These are phyloP conservation scores for Paxillus rubicundulus DNA, from an alignment of 768 basidiomycete species.

Conservation along the genomic window DNA sequence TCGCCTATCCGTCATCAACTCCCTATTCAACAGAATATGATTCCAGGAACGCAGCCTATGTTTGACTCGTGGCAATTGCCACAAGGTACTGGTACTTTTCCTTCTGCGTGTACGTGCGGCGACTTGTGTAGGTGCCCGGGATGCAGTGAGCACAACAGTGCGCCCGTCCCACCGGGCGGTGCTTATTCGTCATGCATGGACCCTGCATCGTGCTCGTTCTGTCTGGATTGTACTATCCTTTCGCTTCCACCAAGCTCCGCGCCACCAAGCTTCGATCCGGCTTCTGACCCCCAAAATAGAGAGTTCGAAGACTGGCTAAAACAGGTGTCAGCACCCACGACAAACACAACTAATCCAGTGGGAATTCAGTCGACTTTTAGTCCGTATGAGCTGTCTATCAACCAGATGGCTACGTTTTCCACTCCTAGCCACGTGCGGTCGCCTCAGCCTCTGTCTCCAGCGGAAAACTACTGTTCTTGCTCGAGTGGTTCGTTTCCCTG, in stretches of 20 bases:
- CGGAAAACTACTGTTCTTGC: constrained; percentile 33
- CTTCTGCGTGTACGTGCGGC: constrained; percentile 61
- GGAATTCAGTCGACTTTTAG: constrained; percentile 26
- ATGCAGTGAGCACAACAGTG: constrained; percentile 52
- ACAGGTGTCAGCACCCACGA: constrained; percentile 37
- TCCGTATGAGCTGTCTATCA: constrained; percentile 28
- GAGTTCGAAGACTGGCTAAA: constrained; percentile 66
- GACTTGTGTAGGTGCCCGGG: constrained; percentile 63
- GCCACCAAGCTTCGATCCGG: constrained; percentile 40
- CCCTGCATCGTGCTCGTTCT: constrained; percentile 43
- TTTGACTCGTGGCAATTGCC: constrained; percentile 26
- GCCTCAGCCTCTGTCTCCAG: constrained; percentile 16
- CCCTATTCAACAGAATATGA: constrained; percentile 26
- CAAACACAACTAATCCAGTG: constrained; percentile 9
- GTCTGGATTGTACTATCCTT: constrained; percentile 63
- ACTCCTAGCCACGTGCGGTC: constrained; percentile 7
- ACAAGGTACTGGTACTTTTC: constrained; percentile 32
- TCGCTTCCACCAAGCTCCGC: constrained; percentile 44
- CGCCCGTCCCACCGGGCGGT: constrained; percentile 37
- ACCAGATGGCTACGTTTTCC: constrained; percentile 14
- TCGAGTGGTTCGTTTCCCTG: constrained; percentile 33
- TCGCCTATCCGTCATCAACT: constrained; percentile 22
- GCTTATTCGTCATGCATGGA: constrained; percentile 37
- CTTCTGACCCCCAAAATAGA: constrained; percentile 42
- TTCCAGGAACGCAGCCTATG: constrained; percentile 23